phyloP scores from a whole-genome alignment of 208 protist genomes.

The Trypanosoma scelopori region DNA sequence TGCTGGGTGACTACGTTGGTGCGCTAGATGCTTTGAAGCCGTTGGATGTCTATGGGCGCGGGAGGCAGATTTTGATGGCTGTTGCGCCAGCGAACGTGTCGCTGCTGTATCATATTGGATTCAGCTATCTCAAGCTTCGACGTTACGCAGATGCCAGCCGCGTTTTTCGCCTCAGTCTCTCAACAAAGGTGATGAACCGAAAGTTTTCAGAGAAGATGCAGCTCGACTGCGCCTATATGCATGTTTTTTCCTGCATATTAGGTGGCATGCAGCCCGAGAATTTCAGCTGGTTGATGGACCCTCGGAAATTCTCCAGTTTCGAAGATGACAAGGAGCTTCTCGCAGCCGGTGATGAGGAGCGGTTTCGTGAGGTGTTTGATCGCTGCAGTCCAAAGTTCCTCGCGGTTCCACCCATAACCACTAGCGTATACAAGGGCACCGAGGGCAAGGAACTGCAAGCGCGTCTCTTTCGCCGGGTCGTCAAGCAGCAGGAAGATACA shows the following conservation, averaged over 20 bases:
- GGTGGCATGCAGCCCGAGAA: constrained; percentile 78
- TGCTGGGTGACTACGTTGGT: constrained; percentile 84
- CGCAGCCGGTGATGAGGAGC: constrained; percentile 79
- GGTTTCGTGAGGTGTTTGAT: constrained; percentile 90
- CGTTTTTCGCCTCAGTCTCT: constrained; percentile 73
- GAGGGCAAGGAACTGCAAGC: constrained; percentile 88
- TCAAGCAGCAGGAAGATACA: constrained; percentile 89
- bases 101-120: constrained; percentile 84
- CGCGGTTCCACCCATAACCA: constrained; percentile 58
- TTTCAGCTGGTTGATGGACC: constrained; percentile 60
- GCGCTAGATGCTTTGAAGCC: constrained; percentile 68
- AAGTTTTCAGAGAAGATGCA: constrained; percentile 86
- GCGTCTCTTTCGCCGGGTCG: constrained; percentile 85
- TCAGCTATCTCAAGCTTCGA: constrained; percentile 91
- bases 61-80: constrained; percentile 55
- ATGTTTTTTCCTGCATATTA: constrained; percentile 77
- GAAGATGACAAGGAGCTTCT: constrained; percentile 87
- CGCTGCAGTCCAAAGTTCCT: constrained; percentile 91
- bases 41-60: constrained; percentile 73
- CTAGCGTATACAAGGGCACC: constrained; percentile 59
- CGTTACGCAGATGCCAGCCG: constrained; percentile 88
- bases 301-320: constrained; percentile 53
- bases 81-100: constrained; percentile 78
- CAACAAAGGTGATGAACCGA: constrained; percentile 62
- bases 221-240: constrained; percentile 80